Conservation (phyloP, 495 filamentous ascomycete genomes). For the Parathielavia appendiculata region DNA sequence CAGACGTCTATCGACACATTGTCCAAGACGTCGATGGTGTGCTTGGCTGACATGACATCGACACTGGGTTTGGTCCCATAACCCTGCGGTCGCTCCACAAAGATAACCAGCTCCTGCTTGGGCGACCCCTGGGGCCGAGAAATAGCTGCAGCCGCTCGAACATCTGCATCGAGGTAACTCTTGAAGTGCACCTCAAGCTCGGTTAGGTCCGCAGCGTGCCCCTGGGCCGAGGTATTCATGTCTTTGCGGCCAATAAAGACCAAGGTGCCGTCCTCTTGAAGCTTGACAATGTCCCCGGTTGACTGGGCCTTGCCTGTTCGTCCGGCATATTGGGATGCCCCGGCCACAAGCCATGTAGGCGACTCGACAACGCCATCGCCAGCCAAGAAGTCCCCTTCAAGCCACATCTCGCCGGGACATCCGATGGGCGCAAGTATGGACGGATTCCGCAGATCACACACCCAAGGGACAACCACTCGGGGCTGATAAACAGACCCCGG, state of each 20-base stretch:
- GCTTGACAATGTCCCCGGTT: constrained; percentile 54
- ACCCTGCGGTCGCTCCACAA: constrained; percentile 3
- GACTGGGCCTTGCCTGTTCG: constrained; percentile 42
- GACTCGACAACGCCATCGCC: constrained; percentile 43
- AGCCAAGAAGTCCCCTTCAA: constrained; percentile 59
- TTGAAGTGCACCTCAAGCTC: constrained; percentile 52
- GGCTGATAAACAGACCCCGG: constrained; percentile 9
- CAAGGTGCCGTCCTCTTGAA: constrained; percentile 46
- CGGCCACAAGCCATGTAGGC: constrained; percentile 17
- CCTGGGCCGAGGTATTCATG: constrained; percentile 25
- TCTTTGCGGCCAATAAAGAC: constrained; percentile 40
- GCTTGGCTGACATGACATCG: background rate
- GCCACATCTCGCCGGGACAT: constrained; percentile 67
- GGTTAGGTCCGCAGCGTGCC: constrained; percentile 29
- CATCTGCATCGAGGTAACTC: constrained; percentile 1
- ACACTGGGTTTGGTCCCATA: background rate
- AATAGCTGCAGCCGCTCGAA: background rate
- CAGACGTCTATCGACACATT: background rate
- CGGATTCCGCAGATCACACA: constrained; percentile 24
- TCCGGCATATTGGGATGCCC: background rate
- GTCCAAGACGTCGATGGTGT: background rate
- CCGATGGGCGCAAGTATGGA: constrained; percentile 56
- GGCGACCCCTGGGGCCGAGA: background rate
- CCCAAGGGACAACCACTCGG: constrained; percentile 20
- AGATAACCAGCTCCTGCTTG: background rate